Evolutionary conservation across 768 basidiomycete species (phyloP).

Genomic region (Agrocybe praecox): DNA sequence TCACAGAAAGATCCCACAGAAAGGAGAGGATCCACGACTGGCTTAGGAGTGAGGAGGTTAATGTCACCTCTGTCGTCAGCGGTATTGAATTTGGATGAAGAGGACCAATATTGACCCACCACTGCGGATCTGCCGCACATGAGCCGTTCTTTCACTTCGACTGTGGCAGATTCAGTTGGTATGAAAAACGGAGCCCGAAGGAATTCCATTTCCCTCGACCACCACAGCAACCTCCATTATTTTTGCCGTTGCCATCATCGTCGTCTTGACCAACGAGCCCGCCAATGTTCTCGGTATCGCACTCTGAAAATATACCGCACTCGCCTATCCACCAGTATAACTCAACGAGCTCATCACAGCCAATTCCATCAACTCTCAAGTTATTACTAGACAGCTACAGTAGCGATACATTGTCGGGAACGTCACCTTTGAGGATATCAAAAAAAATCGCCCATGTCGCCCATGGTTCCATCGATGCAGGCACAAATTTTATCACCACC

Average conservation of each 20-base stretch:
- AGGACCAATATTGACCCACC: slow-evolving; percentile 13
- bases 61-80: slow-evolving; percentile 1
- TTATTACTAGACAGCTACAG: neutral
- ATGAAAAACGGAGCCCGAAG: neutral
- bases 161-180: slow-evolving; percentile 17
- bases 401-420: neutral
- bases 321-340: slow-evolving; percentile 10
- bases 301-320: neutral
- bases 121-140: slow-evolving; percentile 2
- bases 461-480: neutral
- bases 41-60: neutral
- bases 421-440: slow-evolving; percentile 26
- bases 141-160: slow-evolving; percentile 30
- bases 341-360: slow-evolving; percentile 2
- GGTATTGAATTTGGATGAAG: slow-evolving; percentile 6
- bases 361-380: slow-evolving; percentile 15
- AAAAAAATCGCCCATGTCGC: slow-evolving; percentile 26
- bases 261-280: neutral
- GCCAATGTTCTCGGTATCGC: neutral
- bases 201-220: neutral
- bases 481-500: neutral
- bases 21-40: neutral
- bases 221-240: neutral
- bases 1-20: too few relatives aligned
- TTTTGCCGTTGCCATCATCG: too few relatives aligned